phyloP scores from a whole-genome alignment of 495 filamentous ascomycete species.

The Neurospora sp. region DNA sequence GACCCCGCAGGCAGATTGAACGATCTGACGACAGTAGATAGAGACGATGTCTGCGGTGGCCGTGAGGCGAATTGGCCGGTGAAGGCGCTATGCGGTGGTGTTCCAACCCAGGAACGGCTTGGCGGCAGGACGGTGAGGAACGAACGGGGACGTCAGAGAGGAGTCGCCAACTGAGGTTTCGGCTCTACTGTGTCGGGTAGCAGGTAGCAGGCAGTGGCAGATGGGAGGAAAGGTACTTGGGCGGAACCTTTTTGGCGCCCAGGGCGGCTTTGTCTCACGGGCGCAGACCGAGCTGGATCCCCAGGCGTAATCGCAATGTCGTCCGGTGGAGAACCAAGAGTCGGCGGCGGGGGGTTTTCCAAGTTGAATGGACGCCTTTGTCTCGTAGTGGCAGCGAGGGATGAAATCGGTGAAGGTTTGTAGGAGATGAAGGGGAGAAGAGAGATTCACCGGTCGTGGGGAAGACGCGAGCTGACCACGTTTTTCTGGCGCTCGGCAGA shows the following conservation, averaged over 20 bases:
- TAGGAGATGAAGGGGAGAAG: conserved; percentile 21
- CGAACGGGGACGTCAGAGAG: neutral
- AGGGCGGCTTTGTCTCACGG: conserved; percentile 17
- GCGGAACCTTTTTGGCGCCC: neutral
- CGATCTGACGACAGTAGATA: neutral
- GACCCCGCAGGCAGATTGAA: neutral
- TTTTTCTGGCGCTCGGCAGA: conserved; percentile 3
- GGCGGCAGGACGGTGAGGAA: neutral
- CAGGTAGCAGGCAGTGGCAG: neutral
- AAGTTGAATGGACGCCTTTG: conserved; percentile 14
- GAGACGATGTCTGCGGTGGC: neutral
- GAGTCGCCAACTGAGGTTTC: neutral
- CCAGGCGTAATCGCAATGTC: conserved; percentile 1
- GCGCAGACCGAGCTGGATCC: conserved; percentile 7
- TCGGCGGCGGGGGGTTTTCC: neutral
- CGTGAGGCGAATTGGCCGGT: neutral
- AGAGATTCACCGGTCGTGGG: conserved; percentile 25
- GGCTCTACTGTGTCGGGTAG: neutral
- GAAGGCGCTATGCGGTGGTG: neutral
- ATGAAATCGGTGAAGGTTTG: conserved; percentile 23
- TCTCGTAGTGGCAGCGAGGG: conserved; percentile 14
- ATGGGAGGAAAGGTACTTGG: neutral
- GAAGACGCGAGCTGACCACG: conserved; percentile 16
- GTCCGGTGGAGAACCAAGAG: conserved; percentile 17
- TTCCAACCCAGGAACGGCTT: neutral